Percentiles rank a stretch among this genome's conserved stretches.
Conservation (phyloP, 106 monocot species). For the Chionographis japonica region DNA sequence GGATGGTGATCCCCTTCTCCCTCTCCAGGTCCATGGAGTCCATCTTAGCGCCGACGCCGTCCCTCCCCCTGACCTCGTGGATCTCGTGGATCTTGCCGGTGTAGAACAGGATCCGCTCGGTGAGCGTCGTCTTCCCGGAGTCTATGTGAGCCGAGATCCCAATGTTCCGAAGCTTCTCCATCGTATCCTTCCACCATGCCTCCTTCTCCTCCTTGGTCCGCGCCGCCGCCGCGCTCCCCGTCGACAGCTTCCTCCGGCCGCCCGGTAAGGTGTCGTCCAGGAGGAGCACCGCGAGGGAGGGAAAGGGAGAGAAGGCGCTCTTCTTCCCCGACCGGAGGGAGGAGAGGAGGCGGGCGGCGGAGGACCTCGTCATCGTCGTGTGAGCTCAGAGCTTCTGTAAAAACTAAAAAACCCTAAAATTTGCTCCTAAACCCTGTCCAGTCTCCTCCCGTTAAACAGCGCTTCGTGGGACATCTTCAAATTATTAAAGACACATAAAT, state of each 20-base stretch:
- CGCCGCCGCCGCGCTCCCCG: constrained; percentile 21
- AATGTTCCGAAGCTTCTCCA: constrained; percentile 87
- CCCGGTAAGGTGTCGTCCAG: constrained; percentile 2
- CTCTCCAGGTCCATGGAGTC: constrained; percentile 99
- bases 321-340: constrained; percentile 13
- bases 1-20: constrained; percentile 98
- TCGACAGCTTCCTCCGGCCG: constrained; percentile 26
- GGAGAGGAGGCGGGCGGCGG: constrained; percentile 42
- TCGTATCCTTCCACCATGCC: constrained; percentile 68
- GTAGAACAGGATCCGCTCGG: constrained; percentile 88
- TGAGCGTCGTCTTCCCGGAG: constrained; percentile 97
- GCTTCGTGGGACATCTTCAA: too few species aligned
- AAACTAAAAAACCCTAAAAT: too few species aligned
- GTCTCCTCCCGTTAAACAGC: too few species aligned
- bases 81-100: constrained; percentile 97
- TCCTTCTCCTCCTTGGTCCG: constrained; percentile 70
- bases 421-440: too few species aligned
- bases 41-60: constrained; percentile 99
- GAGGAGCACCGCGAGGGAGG: constrained; percentile 30
- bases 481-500: too few species aligned
- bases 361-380: constrained; percentile 48
- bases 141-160: constrained; percentile 98
- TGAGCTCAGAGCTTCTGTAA: background rate
- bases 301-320: background rate
- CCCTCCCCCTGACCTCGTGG: constrained; percentile 89